phyloP scores from a whole-genome alignment of 345 rosid species.

The Populus tremula region DNA sequence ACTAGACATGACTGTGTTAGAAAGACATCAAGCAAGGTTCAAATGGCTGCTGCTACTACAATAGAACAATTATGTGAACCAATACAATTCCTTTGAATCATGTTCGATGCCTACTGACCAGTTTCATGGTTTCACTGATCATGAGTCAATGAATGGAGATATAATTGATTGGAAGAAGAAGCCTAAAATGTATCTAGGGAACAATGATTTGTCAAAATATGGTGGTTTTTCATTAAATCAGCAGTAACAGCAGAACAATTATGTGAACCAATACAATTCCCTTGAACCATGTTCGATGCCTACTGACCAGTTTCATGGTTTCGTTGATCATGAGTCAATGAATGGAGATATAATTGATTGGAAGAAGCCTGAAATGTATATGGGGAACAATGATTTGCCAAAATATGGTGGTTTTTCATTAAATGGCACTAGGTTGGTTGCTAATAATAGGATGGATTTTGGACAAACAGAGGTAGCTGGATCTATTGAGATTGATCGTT shows the following conservation, averaged over 20 bases:
- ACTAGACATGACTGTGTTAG: constrained; percentile 33
- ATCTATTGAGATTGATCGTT: constrained; percentile 24
- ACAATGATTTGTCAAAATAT: constrained; percentile 25
- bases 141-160: background rate
- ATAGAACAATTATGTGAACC: constrained; percentile 14
- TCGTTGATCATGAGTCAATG: constrained; percentile 3
- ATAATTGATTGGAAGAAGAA: background rate
- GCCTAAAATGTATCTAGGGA: constrained; percentile 12
- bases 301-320: constrained; percentile 28
- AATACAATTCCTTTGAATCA: constrained; percentile 8
- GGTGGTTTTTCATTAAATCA: constrained; percentile 29
- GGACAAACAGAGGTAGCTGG: constrained; percentile 11
- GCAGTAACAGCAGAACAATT: constrained; percentile 25
- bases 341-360: constrained; percentile 2
- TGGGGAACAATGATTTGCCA: constrained; percentile 24
- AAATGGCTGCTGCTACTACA: constrained; percentile 31
- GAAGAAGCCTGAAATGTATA: constrained; percentile 7
- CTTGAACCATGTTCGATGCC: constrained; percentile 25
- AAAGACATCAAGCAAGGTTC: constrained; percentile 28
- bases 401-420: constrained; percentile 27
- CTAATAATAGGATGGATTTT: constrained; percentile 22
- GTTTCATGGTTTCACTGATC: constrained; percentile 29
- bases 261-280: constrained; percentile 11
- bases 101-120: constrained; percentile 24
- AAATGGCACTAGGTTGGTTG: constrained; percentile 25